phyloP scores from a whole-genome alignment of 2,329 filamentous ascomycete species.

The Bipolaris zeicola region DNA sequence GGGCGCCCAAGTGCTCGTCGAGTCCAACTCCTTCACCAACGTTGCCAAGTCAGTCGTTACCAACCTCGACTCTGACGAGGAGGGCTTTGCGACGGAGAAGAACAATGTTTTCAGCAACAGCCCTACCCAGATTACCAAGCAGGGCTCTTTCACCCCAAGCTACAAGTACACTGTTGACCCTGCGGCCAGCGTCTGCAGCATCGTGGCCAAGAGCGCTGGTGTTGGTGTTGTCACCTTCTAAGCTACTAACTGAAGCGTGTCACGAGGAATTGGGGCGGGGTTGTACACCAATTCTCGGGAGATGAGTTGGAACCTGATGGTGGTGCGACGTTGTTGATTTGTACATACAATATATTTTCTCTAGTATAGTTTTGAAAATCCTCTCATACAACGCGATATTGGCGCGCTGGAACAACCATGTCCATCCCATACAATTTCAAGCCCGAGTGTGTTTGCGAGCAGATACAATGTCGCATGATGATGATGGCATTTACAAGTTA shows the following conservation, averaged over 20 bases:
- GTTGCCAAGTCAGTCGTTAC: constrained; percentile 64
- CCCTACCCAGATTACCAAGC: constrained; percentile 53
- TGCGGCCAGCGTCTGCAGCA: constrained; percentile 33
- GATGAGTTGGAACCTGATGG: constrained; percentile 3
- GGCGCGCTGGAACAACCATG: no score
- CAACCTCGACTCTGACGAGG: constrained; percentile 60
- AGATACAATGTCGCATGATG: no score
- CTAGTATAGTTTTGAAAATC: no score
- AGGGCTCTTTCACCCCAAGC: constrained; percentile 59
- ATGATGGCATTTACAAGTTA: no score
- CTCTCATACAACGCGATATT: no score
- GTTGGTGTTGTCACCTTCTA: constrained; percentile 42
- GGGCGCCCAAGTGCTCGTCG: constrained; percentile 53
- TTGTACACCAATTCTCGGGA: not conserved
- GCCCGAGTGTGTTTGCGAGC: no score
- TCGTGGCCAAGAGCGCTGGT: constrained; percentile 38
- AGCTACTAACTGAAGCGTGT: not conserved
- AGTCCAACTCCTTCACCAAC: constrained; percentile 61
- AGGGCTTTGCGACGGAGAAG: constrained; percentile 54
- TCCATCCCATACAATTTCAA: no score
- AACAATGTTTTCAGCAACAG: constrained; percentile 53
- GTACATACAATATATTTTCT: constrained; percentile 27
- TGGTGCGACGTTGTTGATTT: constrained; percentile 8
- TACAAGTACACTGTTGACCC: constrained; percentile 56
- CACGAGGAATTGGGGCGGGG: no score